A percentile compares a stretch with the other conserved stretches of the same genome.
phyloP scores from a whole-genome alignment of 2,329 filamentous ascomycete species.

The Bretziella fagacearum region DNA sequence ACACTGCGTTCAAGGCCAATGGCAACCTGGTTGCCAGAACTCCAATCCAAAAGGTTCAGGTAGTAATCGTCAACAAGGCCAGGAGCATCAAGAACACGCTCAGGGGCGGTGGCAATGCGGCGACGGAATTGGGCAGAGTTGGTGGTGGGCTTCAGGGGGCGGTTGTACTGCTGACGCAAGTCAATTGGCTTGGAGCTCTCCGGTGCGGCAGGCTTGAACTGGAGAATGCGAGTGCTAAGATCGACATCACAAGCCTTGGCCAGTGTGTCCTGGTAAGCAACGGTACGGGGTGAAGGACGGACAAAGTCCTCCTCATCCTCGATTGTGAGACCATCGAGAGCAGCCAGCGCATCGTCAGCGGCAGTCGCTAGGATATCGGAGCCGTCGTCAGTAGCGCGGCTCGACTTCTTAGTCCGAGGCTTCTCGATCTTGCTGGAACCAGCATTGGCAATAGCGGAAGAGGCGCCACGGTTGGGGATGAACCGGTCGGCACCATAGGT shows the following conservation, averaged over 20 bases:
- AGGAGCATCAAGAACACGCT: conserved; percentile 89
- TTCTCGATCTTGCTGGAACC: conserved; percentile 72
- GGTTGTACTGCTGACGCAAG: conserved; percentile 93
- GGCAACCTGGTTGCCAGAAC: conserved; percentile 90
- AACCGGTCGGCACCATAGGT: conserved; percentile 79
- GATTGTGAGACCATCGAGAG: conserved; percentile 64
- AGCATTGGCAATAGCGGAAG: conserved; percentile 68
- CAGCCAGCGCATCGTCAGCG: conserved; percentile 62
- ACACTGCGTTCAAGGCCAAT: conserved; percentile 94
- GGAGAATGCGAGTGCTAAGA: conserved; percentile 85
- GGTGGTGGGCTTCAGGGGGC: conserved; percentile 66
- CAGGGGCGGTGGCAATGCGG: conserved; percentile 82
- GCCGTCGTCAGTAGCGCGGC: conserved; percentile 34
- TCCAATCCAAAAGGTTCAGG: conserved; percentile 97
- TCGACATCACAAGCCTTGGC: conserved; percentile 84
- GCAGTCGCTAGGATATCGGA: conserved; percentile 63
- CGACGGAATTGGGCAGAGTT: conserved; percentile 74
- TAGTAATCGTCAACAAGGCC: conserved; percentile 98
- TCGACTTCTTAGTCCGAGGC: conserved; percentile 55
- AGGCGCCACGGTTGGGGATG: conserved; percentile 83
- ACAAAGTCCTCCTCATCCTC: conserved; percentile 52
- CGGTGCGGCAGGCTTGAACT: conserved; percentile 95
- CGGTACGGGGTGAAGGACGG: conserved; percentile 69
- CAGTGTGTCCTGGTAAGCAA: conserved; percentile 82
- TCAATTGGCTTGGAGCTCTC: conserved; percentile 98